Evolutionary conservation across 257 asterid genomes (phyloP).

Genomic region (Datura wrightii): DNA sequence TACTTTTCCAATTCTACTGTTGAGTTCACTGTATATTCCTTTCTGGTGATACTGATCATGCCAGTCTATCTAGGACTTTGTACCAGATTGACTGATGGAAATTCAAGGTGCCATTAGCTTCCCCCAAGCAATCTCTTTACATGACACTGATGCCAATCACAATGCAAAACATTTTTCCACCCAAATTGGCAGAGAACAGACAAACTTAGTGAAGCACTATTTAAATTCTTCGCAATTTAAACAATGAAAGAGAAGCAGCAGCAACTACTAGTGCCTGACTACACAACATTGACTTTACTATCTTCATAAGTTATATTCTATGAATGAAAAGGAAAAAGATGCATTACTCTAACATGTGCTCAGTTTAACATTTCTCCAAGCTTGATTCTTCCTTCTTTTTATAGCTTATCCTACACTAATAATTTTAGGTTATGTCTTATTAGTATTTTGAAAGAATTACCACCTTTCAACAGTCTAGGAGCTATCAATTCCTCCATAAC

Average conservation of each 20-base stretch:
- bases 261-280: conserved; percentile 1
- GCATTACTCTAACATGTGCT: neutral
- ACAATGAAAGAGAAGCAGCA: neutral
- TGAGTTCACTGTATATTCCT: neutral
- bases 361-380: neutral
- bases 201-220: neutral
- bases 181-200: neutral
- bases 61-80: neutral
- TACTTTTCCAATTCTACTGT: too few species aligned
- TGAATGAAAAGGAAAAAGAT: neutral
- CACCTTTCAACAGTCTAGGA: neutral
- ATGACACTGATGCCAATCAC: conserved; percentile 9
- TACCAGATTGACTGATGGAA: neutral
- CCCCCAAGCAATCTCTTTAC: neutral
- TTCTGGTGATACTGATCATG: neutral
- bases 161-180: neutral
- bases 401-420: neutral
- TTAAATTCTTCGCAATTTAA: neutral
- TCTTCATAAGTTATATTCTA: neutral
- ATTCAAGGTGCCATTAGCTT: neutral
- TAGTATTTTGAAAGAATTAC: neutral
- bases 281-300: neutral
- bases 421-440: neutral
- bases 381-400: neutral
- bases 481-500: neutral